Conservation (phyloP, 192 early-diverging fungal species). For the Linnemannia exigua region DNA sequence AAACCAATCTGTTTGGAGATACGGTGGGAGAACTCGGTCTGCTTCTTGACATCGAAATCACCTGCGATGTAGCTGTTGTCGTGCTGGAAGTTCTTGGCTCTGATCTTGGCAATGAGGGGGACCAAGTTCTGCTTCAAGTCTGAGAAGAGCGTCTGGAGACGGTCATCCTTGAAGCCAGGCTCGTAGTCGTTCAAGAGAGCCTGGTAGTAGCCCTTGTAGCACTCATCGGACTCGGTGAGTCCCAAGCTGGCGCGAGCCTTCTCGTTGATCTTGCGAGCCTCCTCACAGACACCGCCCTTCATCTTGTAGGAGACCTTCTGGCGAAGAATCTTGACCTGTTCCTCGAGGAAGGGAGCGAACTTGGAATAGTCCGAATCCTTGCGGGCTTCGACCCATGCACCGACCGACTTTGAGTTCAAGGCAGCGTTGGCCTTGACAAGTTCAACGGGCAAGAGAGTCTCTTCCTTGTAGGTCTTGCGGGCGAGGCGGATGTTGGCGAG, state of each 20-base stretch:
- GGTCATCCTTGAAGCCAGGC: conserved; percentile 57
- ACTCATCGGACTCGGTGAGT: conserved; percentile 34
- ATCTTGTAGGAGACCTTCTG: conserved; percentile 43
- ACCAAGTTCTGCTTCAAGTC: conserved; percentile 52
- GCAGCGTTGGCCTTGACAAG: conserved; percentile 36
- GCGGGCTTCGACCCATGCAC: conserved; percentile 55
- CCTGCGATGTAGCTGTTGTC: conserved; percentile 34
- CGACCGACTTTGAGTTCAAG: conserved; percentile 31
- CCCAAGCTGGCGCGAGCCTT: conserved; percentile 48
- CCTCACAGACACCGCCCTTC: conserved; percentile 47
- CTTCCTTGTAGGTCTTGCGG: conserved; percentile 30
- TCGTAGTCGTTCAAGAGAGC: conserved; percentile 54
- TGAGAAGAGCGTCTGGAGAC: conserved; percentile 40
- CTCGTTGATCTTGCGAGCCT: conserved; percentile 53
- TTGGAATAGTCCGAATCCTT: conserved; percentile 49
- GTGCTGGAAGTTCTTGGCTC: conserved; percentile 57
- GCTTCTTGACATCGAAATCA: conserved; percentile 56
- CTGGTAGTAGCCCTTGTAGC: conserved; percentile 59
- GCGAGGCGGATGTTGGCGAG: conserved; percentile 50
- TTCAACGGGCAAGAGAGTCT: conserved; percentile 32
- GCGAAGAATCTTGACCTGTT: conserved; percentile 44
- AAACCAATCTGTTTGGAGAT: conserved; percentile 58
- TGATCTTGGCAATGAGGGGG: conserved; percentile 59
- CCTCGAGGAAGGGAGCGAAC: conserved; percentile 54
- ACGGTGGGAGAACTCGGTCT: conserved; percentile 52